Evolutionary conservation across 2,329 filamentous ascomycete genomes (phyloP), one percentile per base, ranked within the genome.

Genomic region (Ophiobolus disseminans): DNA sequence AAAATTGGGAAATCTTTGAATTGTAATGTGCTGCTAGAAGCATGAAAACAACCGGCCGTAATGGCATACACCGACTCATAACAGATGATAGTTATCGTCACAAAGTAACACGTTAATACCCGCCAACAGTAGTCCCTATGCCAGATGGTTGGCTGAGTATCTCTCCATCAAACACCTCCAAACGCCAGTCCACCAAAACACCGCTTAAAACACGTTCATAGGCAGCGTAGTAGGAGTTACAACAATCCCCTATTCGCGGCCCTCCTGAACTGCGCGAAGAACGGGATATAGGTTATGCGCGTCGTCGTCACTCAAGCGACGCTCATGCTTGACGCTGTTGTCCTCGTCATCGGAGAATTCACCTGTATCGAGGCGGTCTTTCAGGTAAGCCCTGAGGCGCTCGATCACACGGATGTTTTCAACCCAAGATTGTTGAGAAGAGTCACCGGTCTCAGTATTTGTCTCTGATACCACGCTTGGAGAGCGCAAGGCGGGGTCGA

Each of bases 381-480:
- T 78, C 57, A 86, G 78, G 68, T 81, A 82, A 16, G 78, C 78
- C 34, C 84, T 78, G 26, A 87, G 76, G 40, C 78, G 77, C 70
- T 86, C 84, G 22, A 87, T 82, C 8, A 84, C 77, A n/a, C 84
- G 81, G 45, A 85, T 82, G 69, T 86, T 85, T 66, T 85, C 82
- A 8, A 86, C 80, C 84, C 84, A 87, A 4, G 72, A 71, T 55
- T 82, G 78, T 53, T 83, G 80, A 8, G 64, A 66, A 6, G 58
- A 57, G 16, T 73, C 69, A 16, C 60, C 59, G 44, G 68, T 67
- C 50, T 73, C 70, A 17, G 65, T 70, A 13, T 66, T 62, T 14
- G 66, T 48, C 23, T 72, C 70, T 2, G 71, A 74, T 7, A 65
- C 63, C 23, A 71, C 62, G 45, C 71, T 74, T 13, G 73, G 73